These are phyloP conservation scores for Nectriaceae sp. DNA, from an alignment of 2,329 filamentous ascomycete genomes.

Conservation along the genomic window DNA sequence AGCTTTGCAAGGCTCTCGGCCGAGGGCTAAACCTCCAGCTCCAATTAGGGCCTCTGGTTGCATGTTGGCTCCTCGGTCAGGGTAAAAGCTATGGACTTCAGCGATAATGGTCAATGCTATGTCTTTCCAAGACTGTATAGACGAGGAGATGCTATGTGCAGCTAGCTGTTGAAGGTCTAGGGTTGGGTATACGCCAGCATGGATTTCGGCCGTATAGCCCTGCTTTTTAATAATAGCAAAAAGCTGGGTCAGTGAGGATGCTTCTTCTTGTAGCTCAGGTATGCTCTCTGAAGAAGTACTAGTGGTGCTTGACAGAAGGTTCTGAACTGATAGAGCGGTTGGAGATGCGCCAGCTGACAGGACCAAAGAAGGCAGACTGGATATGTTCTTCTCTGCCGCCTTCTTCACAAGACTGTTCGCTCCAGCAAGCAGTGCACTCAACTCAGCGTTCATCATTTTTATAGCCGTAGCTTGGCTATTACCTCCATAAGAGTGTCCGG, in stretches of 20 bases:
- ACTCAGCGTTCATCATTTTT: constrained; percentile 32
- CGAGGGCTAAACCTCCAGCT: constrained; percentile 69
- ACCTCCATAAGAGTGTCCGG: constrained; percentile 68
- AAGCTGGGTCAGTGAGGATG: constrained; percentile 18
- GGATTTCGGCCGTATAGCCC: constrained; percentile 62
- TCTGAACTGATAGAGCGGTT: constrained; percentile 50
- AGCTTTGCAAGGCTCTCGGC: constrained; percentile 71
- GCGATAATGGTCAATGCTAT: constrained; percentile 70
- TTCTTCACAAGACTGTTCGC: constrained; percentile 21
- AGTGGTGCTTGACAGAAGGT: constrained; percentile 15
- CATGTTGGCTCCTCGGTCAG: constrained; percentile 49
- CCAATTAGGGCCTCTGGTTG: constrained; percentile 67
- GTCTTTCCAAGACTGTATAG: constrained; percentile 50
- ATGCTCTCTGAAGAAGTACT: constrained; percentile 7
- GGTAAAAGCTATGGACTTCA: constrained; percentile 71
- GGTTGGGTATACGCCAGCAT: constrained; percentile 75
- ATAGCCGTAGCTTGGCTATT: constrained; percentile 34
- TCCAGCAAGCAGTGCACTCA: constrained; percentile 28
- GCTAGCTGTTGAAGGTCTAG: constrained; percentile 80
- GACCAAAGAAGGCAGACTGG: constrained; percentile 20
- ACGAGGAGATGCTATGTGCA: constrained; percentile 58
- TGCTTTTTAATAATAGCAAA: constrained; percentile 32
- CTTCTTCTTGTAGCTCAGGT: constrained; percentile 20
- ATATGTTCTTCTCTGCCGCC: constrained; percentile 15
- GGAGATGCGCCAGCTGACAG: constrained; percentile 78